A percentile compares a stretch with the other conserved stretches of the same genome.
phyloP scores from a whole-genome alignment of 2,329 filamentous ascomycete genomes.

The Paecilomyces formosus region DNA sequence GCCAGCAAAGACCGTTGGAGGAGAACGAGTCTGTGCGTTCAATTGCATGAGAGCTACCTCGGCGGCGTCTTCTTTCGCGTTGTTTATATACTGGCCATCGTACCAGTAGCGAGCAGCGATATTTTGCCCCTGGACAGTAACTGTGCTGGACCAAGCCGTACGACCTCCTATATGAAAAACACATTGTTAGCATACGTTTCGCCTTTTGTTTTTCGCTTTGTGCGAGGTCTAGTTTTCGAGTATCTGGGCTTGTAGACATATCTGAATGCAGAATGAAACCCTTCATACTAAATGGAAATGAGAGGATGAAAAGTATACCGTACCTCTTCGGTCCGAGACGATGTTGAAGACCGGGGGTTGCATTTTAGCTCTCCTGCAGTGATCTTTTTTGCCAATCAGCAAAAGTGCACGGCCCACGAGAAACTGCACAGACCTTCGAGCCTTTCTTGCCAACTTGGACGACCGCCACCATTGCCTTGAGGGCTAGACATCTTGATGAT shows the following conservation, averaged over 20 bases:
- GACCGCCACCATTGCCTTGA: conserved; percentile 13
- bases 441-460: conserved; percentile 48
- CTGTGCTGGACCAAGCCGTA: conserved; percentile 81
- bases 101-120: conserved; percentile 82
- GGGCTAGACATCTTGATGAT: conserved; percentile 15
- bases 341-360: conserved; percentile 58
- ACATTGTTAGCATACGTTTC: conserved; percentile 16
- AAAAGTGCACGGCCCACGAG: not conserved
- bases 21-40: conserved; percentile 17
- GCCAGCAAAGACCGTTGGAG: conserved; percentile 14
- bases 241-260: not conserved
- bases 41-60: conserved; percentile 55
- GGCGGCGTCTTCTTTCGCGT: conserved; percentile 85
- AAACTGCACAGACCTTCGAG: conserved; percentile 43
- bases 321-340: conserved; percentile 69
- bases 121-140: conserved; percentile 59
- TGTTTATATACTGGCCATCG: conserved; percentile 79
- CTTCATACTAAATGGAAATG: conserved; percentile 13
- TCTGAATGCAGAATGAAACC: conserved; percentile 3
- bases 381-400: conserved; percentile 36
- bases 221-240: not conserved
- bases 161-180: conserved; percentile 58
- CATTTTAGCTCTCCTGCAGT: conserved; percentile 50
- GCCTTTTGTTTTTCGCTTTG: not conserved
- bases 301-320: conserved; percentile 6